phyloP scores from a whole-genome alignment of 768 basidiomycete species.

The Mrakia hoshinonis region DNA sequence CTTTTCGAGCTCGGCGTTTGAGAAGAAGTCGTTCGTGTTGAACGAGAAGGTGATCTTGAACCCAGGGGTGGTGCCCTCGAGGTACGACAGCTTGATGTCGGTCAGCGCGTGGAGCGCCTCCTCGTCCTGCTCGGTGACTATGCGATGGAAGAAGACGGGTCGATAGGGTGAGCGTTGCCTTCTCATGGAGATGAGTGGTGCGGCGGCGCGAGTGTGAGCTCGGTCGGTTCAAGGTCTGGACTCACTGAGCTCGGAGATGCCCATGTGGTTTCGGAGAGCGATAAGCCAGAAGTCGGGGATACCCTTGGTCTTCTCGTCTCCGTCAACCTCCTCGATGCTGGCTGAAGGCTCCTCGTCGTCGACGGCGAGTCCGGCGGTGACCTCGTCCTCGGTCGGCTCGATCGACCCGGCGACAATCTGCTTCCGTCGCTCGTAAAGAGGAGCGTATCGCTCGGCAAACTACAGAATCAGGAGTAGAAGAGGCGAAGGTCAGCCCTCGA shows the following conservation, averaged over 20 bases:
- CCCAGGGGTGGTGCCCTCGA: conserved; percentile 56
- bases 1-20: conserved; percentile 73
- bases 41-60: conserved; percentile 85
- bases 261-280: conserved; percentile 81
- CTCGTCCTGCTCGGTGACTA: conserved; percentile 79
- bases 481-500: background rate
- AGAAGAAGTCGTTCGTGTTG: conserved; percentile 72
- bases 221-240: background rate
- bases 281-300: conserved; percentile 87
- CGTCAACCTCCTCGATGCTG: conserved; percentile 41
- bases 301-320: conserved; percentile 42
- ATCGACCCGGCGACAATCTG: conserved; percentile 71
- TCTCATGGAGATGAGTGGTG: background rate
- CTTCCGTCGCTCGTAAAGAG: conserved; percentile 75
- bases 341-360: conserved; percentile 53
- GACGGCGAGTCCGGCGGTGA: conserved; percentile 66
- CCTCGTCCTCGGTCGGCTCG: conserved; percentile 67
- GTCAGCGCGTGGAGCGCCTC: conserved; percentile 70
- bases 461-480: conserved; percentile 27
- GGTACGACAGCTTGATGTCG: conserved; percentile 73
- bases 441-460: conserved; percentile 48
- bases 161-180: background rate
- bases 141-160: background rate
- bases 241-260: conserved; percentile 61
- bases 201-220: background rate